Evolutionary conservation across 2,329 filamentous ascomycete genomes (phyloP).

Genomic region (Aspergillus costaricaensis): DNA sequence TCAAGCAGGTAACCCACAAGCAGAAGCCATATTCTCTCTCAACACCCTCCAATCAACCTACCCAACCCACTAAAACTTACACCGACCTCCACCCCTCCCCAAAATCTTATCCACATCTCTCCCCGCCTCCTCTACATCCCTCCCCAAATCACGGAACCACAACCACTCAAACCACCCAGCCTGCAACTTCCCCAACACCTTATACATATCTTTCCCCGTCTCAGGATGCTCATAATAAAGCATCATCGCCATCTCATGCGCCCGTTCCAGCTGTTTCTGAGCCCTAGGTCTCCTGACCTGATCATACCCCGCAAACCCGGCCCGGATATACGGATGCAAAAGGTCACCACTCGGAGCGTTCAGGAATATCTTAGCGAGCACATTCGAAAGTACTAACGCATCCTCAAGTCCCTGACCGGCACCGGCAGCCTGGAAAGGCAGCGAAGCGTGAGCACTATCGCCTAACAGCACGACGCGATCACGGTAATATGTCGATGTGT

Average conservation of each 20-base stretch:
- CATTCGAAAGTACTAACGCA: background rate
- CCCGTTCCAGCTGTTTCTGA: background rate
- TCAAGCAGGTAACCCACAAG: too few relatives aligned
- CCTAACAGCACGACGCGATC: background rate
- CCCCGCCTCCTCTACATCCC: background rate
- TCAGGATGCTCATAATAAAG: background rate
- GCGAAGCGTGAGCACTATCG: background rate
- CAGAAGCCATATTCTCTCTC: too few relatives aligned
- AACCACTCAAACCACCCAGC: background rate
- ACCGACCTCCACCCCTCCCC: too few relatives aligned
- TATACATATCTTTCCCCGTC: background rate
- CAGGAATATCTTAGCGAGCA: background rate
- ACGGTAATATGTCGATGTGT: background rate
- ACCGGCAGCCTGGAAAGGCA: background rate
- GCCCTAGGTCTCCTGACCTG: background rate
- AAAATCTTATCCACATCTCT: background rate
- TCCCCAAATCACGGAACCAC: background rate
- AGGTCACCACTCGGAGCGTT: background rate
- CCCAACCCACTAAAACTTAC: too few relatives aligned
- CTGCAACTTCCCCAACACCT: background rate
- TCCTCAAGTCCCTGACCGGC: background rate
- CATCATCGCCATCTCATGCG: background rate
- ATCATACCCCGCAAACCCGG: background rate
- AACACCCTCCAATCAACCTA: too few relatives aligned
- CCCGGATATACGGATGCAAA: background rate